Base-by-base conservation (phyloP, 2,329 filamentous ascomycete species). In the Zasmidium angulare region DNA sequence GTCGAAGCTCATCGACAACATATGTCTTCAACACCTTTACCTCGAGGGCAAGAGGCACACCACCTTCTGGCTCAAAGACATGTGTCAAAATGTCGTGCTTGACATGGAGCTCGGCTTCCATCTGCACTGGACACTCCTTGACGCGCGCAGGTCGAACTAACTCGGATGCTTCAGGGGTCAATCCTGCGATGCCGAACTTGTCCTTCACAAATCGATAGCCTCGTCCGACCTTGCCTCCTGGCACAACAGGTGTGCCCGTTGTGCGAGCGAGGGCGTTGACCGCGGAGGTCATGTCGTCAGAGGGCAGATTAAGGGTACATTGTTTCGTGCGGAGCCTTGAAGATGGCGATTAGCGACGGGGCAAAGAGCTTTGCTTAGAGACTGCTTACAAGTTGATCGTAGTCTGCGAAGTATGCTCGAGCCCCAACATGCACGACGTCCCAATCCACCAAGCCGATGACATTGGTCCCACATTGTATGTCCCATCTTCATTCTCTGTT, bases 391-490 rank as follows among this genome's bases (percentile, higher is more conserved):
- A 31, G 24, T 57, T 57, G 21, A 51, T 17, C 12, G 55, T 50
- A 3, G 55, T 57, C n/a, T 57, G 55, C 4, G 55, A 57, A 19
- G 29, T 50, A 17, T 22, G 24, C 2, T 26, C 69, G 2, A 80
- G 69, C 1, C 78, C 78, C 3, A 80, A 72, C 65, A 81, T 68
- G 67, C 77, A 80, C 12, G 73, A 73, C 60, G 76, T 67, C 3
- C 74, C 74, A 11, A 81, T 72, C 78, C 78, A 81, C 67, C 72
- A 80, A 20, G 74, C 77, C 4, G 77, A 79, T 17, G 78, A 80
- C 58, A 79, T 78, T 9, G 78, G 74, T 7, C 67, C 70, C 50
- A 81, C 74, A 61, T 81, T 80, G 62, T 64, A 63, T 2, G 73
- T 75, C 4, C 71, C 72, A 58, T 80, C 77, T 63, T 73, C 70